A percentile compares a stretch with the other conserved stretches of the same genome.
Evolutionary conservation across 805 yeast species (phyloP).

Genomic region (Spathaspora gorwiae): DNA sequence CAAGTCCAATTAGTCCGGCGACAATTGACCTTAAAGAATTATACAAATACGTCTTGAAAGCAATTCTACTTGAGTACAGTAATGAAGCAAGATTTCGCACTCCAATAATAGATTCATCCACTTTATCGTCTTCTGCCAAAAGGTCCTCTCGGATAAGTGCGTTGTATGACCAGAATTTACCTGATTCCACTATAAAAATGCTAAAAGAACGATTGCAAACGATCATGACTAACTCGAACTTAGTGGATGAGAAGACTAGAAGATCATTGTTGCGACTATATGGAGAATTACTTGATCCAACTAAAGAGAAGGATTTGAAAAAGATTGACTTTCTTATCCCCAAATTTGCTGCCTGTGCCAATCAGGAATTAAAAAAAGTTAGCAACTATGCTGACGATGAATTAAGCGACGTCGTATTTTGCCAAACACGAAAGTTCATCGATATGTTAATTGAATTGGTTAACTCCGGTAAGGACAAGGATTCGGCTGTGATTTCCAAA

Average conservation of each 20-base stretch:
- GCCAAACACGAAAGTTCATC: constrained; percentile 34
- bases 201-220: constrained; percentile 40
- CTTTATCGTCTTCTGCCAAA: not conserved
- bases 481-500: constrained; percentile 36
- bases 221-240: constrained; percentile 42
- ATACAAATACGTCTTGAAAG: constrained; percentile 51
- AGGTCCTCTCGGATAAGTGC: not conserved
- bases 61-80: constrained; percentile 54
- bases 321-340: constrained; percentile 44
- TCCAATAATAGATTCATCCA: constrained; percentile 10
- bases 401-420: constrained; percentile 28
- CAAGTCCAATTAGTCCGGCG: constrained; percentile 9
- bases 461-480: constrained; percentile 25
- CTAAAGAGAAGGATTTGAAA: constrained; percentile 27
- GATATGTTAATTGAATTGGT: constrained; percentile 33
- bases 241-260: constrained; percentile 47
- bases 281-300: constrained; percentile 53
- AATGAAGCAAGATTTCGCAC: constrained; percentile 60
- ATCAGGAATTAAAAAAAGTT: constrained; percentile 46
- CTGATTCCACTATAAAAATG: constrained; percentile 32
- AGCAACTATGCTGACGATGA: constrained; percentile 27
- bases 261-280: constrained; percentile 59
- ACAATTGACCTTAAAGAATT: constrained; percentile 24
- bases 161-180: constrained; percentile 25
- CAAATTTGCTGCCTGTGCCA: constrained; percentile 50